phyloP scores from a whole-genome alignment of 1,284 basidiomycete species.

The Exobasidium rhododendri region DNA sequence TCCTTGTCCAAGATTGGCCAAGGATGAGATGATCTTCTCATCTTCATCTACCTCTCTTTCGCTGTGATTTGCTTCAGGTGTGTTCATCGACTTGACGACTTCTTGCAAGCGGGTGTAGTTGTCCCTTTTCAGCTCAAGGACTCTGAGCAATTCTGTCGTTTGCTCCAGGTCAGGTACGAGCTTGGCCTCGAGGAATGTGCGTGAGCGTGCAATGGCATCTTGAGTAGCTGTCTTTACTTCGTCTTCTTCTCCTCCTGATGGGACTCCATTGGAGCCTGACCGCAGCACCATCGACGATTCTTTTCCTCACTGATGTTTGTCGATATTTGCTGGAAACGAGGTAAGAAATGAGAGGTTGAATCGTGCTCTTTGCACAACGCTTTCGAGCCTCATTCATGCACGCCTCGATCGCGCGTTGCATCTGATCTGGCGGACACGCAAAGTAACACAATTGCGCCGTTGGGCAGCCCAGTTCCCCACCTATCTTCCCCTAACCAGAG shows the following conservation, averaged over 20 bases:
- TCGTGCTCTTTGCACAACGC: no score
- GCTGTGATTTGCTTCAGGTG: no score
- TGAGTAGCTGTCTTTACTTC: no score
- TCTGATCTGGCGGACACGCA: not conserved
- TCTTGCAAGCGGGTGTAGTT: not conserved
- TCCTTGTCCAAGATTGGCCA: not conserved
- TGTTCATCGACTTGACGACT: not conserved
- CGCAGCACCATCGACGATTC: no score
- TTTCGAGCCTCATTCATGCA: no score
- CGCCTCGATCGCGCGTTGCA: not conserved
- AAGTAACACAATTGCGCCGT: slow-evolving; percentile 1
- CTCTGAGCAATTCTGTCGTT: not conserved
- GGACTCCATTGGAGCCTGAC: no score
- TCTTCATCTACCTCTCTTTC: not conserved
- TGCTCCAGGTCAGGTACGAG: not conserved
- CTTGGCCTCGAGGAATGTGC: not conserved
- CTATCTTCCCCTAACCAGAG: no score
- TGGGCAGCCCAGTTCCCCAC: no score
- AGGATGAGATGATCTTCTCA: not conserved
- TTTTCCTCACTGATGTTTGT: no score
- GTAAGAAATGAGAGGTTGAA: no score
- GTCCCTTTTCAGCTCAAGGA: not conserved
- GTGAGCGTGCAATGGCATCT: not conserved
- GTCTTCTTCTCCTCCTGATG: no score
- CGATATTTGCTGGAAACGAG: no score